A percentile compares a stretch with the other conserved stretches of the same genome.
These are phyloP conservation scores for Auriscalpium vulgare DNA, from an alignment of 768 basidiomycete genomes.

Conservation along the genomic window DNA sequence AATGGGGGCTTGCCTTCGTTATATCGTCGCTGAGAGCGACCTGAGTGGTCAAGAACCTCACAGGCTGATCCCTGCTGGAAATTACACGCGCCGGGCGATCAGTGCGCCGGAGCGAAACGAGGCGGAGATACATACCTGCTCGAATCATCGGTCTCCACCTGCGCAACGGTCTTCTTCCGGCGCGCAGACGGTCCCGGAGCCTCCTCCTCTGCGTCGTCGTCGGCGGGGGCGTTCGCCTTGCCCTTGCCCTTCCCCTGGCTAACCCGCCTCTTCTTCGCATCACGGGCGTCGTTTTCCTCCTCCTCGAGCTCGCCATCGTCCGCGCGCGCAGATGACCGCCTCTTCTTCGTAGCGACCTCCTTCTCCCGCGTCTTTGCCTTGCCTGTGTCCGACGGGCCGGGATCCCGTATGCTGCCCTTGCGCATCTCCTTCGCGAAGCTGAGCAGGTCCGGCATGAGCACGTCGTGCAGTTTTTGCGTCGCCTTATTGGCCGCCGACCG, in stretches of 20 bases:
- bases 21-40: slow-evolving; percentile 49
- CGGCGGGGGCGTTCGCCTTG: slow-evolving; percentile 22
- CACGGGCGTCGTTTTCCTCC: not conserved
- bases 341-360: slow-evolving; percentile 16
- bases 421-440: slow-evolving; percentile 64
- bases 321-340: slow-evolving; percentile 16
- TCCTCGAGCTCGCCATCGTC: slow-evolving; percentile 5
- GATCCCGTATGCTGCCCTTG: slow-evolving; percentile 21
- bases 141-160: not conserved
- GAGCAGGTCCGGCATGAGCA: slow-evolving; percentile 72
- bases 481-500: slow-evolving; percentile 52
- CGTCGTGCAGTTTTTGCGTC: slow-evolving; percentile 33
- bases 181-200: not conserved
- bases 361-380: slow-evolving; percentile 15
- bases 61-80: slow-evolving; percentile 12
- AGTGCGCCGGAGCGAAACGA: no score
- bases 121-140: no score
- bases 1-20: slow-evolving; percentile 39
- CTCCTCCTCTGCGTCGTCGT: not conserved
- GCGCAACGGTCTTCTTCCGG: not conserved
- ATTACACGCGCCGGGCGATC: no score
- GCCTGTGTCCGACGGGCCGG: slow-evolving; percentile 15
- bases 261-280: slow-evolving; percentile 9
- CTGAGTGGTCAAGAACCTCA: slow-evolving; percentile 65
- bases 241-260: slow-evolving; percentile 19